A percentile compares a stretch with the other conserved stretches of the same genome.
phyloP scores from a whole-genome alignment of 768 basidiomycete genomes.

The Mycena latifolia region DNA sequence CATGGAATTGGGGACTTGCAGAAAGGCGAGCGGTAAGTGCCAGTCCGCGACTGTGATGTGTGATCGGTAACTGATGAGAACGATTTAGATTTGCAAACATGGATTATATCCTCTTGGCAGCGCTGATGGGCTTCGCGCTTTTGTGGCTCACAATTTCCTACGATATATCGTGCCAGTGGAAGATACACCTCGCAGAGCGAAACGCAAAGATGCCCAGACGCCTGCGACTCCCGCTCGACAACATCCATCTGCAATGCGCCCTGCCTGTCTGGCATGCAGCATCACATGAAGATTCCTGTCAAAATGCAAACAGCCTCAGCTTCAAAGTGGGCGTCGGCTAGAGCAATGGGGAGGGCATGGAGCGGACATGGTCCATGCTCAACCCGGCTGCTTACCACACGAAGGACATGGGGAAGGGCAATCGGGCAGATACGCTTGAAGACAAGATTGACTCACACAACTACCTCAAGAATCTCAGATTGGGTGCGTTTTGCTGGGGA shows the following conservation, averaged over 20 bases:
- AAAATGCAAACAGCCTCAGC: neutral
- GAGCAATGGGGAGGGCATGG: slow-evolving; percentile 5
- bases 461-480: slow-evolving; percentile 30
- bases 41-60: neutral
- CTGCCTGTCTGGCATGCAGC: neutral
- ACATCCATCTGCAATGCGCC: neutral
- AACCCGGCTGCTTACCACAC: slow-evolving; percentile 32
- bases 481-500: neutral
- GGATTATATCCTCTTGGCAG: neutral
- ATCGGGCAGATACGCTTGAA: slow-evolving; percentile 43
- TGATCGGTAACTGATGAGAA: neutral
- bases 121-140: neutral
- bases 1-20: neutral
- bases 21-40: neutral
- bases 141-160: neutral
- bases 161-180: neutral
- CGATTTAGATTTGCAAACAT: neutral
- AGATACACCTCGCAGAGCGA: neutral
- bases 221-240: neutral
- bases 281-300: neutral
- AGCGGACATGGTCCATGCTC: slow-evolving; percentile 37
- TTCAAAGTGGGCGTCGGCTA: neutral
- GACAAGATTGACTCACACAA: slow-evolving; percentile 38
- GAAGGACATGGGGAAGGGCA: slow-evolving; percentile 44
- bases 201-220: neutral